Conservation (phyloP, 352 stramenopile genomes). For the Globisporangium cylindrosporum region DNA sequence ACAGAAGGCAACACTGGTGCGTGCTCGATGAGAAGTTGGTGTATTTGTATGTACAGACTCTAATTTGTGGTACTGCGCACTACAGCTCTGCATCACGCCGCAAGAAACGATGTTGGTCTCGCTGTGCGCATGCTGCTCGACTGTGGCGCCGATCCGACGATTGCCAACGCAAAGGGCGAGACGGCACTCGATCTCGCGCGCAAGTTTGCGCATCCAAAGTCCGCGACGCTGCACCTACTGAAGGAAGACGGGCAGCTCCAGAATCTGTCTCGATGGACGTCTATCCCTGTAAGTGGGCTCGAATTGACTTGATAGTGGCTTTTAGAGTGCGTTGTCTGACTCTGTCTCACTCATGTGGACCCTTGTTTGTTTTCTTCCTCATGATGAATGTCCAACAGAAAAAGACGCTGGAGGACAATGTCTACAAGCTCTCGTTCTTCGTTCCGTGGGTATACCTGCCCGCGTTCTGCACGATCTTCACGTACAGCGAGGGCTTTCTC, state of each 20-base stretch:
- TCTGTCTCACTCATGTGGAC: background rate
- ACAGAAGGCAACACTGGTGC: constrained; percentile 66
- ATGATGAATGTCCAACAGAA: constrained; percentile 29
- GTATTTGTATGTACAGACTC: background rate
- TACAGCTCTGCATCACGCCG: constrained; percentile 62
- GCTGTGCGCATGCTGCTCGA: constrained; percentile 73
- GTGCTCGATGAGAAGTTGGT: background rate
- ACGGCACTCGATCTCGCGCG: constrained; percentile 53
- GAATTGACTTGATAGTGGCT: background rate
- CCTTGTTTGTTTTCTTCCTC: background rate
- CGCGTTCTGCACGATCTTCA: constrained; percentile 36
- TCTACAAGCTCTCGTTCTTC: constrained; percentile 75
- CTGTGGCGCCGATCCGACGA: constrained; percentile 37
- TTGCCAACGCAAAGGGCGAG: constrained; percentile 39
- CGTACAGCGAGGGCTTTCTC: constrained; percentile 27
- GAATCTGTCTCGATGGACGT: constrained; percentile 32
- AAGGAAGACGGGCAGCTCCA: constrained; percentile 57
- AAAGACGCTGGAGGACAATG: constrained; percentile 51
- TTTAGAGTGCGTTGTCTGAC: background rate
- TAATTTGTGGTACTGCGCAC: background rate
- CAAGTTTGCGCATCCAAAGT: constrained; percentile 31
- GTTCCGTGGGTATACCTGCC: constrained; percentile 70
- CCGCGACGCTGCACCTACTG: constrained; percentile 42
- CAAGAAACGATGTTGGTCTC: constrained; percentile 55
- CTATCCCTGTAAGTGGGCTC: constrained; percentile 29